Evolutionary conservation across 768 basidiomycete genomes (phyloP).

Genomic region (Mycena rebaudengoi): DNA sequence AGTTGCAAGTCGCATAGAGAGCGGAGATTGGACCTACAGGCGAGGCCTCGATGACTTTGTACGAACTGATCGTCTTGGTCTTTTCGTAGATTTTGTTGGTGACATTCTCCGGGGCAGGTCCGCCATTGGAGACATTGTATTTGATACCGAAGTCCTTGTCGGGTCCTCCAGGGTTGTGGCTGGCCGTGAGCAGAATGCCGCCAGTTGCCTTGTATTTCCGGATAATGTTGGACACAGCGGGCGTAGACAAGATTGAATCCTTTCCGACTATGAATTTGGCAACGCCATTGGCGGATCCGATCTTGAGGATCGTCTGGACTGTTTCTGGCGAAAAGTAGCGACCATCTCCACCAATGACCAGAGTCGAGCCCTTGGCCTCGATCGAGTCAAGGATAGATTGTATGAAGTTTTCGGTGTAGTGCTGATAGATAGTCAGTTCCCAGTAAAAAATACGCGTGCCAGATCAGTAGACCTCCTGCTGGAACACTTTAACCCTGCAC

Average conservation of each 20-base stretch:
- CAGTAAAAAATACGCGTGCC: slow-evolving; percentile 5
- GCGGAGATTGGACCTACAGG: slow-evolving; percentile 58
- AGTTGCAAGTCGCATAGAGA: neutral
- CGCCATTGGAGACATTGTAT: slow-evolving; percentile 98
- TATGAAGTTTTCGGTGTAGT: slow-evolving; percentile 99
- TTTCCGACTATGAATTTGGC: slow-evolving; percentile 92
- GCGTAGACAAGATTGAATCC: slow-evolving; percentile 93
- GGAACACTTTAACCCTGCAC: slow-evolving; percentile 94
- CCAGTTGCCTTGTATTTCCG: slow-evolving; percentile 96
- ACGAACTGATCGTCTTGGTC: slow-evolving; percentile 85
- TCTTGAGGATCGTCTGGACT: slow-evolving; percentile 91
- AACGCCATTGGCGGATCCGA: slow-evolving; percentile 95
- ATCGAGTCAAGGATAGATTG: slow-evolving; percentile 95
- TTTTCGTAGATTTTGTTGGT: slow-evolving; percentile 96
- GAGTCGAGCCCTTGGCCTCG: slow-evolving; percentile 77
- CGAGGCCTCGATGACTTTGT: slow-evolving; percentile 84
- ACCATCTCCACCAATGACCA: slow-evolving; percentile 98
- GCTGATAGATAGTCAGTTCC: slow-evolving; percentile 52
- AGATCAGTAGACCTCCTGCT: slow-evolving; percentile 78
- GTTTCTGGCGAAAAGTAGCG: slow-evolving; percentile 89
- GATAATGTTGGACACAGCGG: slow-evolving; percentile 96
- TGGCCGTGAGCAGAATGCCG: slow-evolving; percentile 96
- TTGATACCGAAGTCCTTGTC: slow-evolving; percentile 99
- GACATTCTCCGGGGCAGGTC: slow-evolving; percentile 94
- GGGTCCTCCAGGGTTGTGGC: slow-evolving; percentile 99